Evolutionary conservation across 768 basidiomycete genomes (phyloP), one percentile per base, ranked within the genome.

Genomic region (Amanita fuliginea): DNA sequence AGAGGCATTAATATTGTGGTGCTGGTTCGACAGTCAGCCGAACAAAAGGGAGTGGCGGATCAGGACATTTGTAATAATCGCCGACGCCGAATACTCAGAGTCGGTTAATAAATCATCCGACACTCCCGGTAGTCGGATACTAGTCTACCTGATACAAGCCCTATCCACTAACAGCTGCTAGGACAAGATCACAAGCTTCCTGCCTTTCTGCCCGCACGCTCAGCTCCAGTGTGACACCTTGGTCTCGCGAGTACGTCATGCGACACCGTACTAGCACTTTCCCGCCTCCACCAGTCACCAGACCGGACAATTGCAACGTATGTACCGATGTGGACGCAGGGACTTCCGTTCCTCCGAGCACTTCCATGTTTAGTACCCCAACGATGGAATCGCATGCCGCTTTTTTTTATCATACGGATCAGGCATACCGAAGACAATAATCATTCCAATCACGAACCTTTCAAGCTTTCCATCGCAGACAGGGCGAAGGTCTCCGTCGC

Each of bases 351-450:
- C 96, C 96, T 54, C 95, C 95, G 14, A 99, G 71, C 5, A 96
- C 78, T 60, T 97, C 92, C 95, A 99, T 98, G 62, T 90, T 86
- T 54, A 98, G 81, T 26, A 98, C 86, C 60, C 96, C 94, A 57
- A 94, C 79, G 58, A 98, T 86, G 22, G 95, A 96, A 61, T 93
- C 87, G 66, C 94, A 96, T 9, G 95, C 95, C 59, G 92, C 94
- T 95, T 61, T 42, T 56, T 54, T 50, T 56, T n/a, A n/a, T n/a
- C 37, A 46, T 47, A 42, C 24, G 4, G 46, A 42, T 59, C 50
- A 60, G 47, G 57, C 33, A 54, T 51, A 54, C 13, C 30, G 22
- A 49, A 16, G 28, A 24, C 34, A 28, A 51, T 34, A 21, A 51
- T 13, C 32, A 13, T 32, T 32, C 33, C 47, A 18, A 37, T 53